Base-by-base conservation (phyloP, 2,329 filamentous ascomycete genomes). In the Lecanicillium sp. region DNA sequence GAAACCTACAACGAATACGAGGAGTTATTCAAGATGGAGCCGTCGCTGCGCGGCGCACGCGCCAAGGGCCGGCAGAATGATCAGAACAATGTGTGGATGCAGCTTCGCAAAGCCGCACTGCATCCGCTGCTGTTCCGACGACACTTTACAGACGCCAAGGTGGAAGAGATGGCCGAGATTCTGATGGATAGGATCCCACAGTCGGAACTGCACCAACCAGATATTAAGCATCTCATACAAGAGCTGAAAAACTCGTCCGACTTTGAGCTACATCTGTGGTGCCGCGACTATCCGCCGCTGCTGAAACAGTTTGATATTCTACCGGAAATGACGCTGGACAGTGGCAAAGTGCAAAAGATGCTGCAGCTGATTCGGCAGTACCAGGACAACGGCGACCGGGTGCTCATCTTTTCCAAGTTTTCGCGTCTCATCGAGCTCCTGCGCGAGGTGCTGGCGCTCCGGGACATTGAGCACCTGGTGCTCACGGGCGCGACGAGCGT, bases 361-460 rank as follows among this genome's bases (percentile, higher is more conserved):
- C 70, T 87, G 18, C 74, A 84, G 50, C 72, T 98, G 11, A 71
- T 98, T 1, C 66, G 71, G 10, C 62, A 72, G 12, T 96, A 87
- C 61, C 81, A 81, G 47, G 65, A 73, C 43, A 88, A 87, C 37
- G 90, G 89, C 4, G 89, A 96, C 57, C 81, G 90, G 4, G 81
- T 86, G 1, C 72, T 98, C 3, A 79, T 98, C 17, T 98, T 98
- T 64, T 94, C 84, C 33, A 88, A 95, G 51, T 98, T 97, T 59
- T 87, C 87, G 6, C 82, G 87, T 47, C 82, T 95, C 39, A 84
- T 97, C 61, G 85, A 96, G 59, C 88, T 98, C 40, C 71, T 98
- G 1, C 82, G 88, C 47, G 79, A 86, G 50, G 87, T 94, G 0
- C 71, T 98, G 9, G 77, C 84, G 35, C 78, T 78, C 1, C 70